Evolutionary conservation across 2,329 filamentous ascomycete genomes (phyloP).

Genomic region (Hymenoscyphus salicellus): DNA sequence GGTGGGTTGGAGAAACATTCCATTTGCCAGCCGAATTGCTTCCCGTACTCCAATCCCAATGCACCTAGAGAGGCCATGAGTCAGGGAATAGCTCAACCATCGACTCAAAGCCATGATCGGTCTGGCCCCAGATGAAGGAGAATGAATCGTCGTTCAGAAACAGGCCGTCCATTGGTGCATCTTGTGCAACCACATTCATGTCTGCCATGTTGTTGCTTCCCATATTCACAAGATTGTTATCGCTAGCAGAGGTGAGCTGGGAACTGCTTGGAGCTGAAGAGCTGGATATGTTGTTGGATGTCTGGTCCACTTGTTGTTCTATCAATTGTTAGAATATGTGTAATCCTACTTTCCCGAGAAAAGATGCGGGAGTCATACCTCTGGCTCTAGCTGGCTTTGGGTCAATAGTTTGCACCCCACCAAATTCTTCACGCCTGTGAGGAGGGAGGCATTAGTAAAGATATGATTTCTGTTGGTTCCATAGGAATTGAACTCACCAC

Average conservation of each 20-base stretch:
- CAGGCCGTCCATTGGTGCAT: constrained; percentile 5
- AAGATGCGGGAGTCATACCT: background rate
- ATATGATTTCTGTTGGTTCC: background rate
- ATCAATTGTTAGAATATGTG: background rate
- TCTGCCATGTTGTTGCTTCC: background rate
- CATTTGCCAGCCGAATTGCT: background rate
- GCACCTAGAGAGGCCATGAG: constrained; percentile 15
- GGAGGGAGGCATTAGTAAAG: background rate
- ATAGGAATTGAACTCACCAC: constrained; percentile 3
- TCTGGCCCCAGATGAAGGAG: constrained; percentile 15
- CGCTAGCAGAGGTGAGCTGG: background rate
- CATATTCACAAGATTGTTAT: background rate
- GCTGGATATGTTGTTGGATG: background rate
- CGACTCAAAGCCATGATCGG: constrained; percentile 17
- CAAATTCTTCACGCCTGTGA: constrained; percentile 17
- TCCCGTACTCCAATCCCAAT: background rate
- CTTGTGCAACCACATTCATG: constrained; percentile 1
- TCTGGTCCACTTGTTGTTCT: constrained; percentile 10
- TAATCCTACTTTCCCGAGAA: background rate
- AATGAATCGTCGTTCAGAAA: constrained; percentile 14
- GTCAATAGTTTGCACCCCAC: constrained; percentile 9
- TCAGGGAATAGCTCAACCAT: constrained; percentile 20
- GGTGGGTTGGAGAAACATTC: background rate
- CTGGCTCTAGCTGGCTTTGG: constrained; percentile 7
- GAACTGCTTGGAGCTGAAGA: background rate